A percentile compares a stretch with the other conserved stretches of the same genome.
Evolutionary conservation across 257 asterid genomes (phyloP).

Genomic region (Plectranthus barbatus): DNA sequence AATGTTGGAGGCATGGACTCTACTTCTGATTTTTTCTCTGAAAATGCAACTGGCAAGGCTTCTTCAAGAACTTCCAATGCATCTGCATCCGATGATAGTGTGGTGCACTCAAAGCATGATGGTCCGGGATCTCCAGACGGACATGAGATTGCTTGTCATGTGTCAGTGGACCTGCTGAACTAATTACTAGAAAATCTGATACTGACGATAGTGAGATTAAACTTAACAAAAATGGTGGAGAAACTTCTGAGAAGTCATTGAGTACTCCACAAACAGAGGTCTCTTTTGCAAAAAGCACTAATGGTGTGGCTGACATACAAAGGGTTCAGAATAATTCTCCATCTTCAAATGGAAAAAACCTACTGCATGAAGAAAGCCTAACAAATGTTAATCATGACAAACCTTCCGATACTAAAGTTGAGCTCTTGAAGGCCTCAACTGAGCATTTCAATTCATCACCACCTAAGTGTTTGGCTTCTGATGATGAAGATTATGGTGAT

Average conservation of each 20-base stretch:
- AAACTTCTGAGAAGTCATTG: constrained; percentile 23
- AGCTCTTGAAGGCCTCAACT: constrained; percentile 22
- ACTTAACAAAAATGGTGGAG: constrained; percentile 20
- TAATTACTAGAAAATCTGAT: constrained; percentile 24
- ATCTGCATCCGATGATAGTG: constrained; percentile 39
- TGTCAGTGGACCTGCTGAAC: constrained; percentile 36
- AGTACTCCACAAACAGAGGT: constrained; percentile 20
- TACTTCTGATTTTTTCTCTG: constrained; percentile 43
- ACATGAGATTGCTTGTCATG: constrained; percentile 54
- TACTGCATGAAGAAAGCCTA: constrained; percentile 11
- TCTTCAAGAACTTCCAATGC: constrained; percentile 41
- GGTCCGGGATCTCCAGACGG: constrained; percentile 36
- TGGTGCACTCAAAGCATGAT: constrained; percentile 36
- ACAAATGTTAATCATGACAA: constrained; percentile 21
- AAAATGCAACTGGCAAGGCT: constrained; percentile 40
- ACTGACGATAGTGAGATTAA: constrained; percentile 24
- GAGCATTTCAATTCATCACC: constrained; percentile 25
- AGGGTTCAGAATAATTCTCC: constrained; percentile 25
- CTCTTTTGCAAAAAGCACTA: constrained; percentile 18
- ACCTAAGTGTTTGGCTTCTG: constrained; percentile 24
- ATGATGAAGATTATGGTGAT: constrained; percentile 24
- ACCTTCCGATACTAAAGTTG: constrained; percentile 19
- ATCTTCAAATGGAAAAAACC: constrained; percentile 20
- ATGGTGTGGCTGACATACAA: constrained; percentile 17
- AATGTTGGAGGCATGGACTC: constrained; percentile 37